These are phyloP conservation scores for Didymellaceae sp. DNA, from an alignment of 2,329 filamentous ascomycete species.

Conservation along the genomic window DNA sequence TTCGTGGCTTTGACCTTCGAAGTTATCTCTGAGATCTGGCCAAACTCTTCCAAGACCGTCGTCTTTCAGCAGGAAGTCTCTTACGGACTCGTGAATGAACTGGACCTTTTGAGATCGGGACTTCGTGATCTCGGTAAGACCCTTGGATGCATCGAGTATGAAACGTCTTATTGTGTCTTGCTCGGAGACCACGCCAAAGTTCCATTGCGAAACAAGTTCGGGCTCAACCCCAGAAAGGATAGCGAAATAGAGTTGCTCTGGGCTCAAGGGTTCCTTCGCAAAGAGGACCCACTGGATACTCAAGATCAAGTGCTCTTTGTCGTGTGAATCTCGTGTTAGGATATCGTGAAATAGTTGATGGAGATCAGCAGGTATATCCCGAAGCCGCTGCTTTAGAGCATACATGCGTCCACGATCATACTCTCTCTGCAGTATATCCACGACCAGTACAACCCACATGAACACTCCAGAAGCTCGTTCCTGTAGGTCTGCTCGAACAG, in stretches of 20 bases:
- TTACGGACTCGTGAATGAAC: conserved; percentile 42
- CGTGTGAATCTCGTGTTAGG: neutral
- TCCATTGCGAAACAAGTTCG: neutral
- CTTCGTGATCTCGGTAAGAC: conserved; percentile 25
- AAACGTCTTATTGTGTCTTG: too few relatives aligned
- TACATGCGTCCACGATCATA: conserved; percentile 39
- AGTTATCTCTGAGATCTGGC: too few relatives aligned
- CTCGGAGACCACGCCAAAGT: conserved; percentile 7
- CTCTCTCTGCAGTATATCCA: conserved; percentile 54
- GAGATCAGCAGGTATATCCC: conserved; percentile 52
- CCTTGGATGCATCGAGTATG: conserved; percentile 33
- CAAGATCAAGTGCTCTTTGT: neutral
- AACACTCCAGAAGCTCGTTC: conserved; percentile 53
- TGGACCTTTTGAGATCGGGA: conserved; percentile 28
- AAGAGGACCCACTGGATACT: neutral
- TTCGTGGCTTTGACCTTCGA: neutral
- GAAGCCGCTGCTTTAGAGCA: conserved; percentile 42
- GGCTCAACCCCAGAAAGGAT: too few relatives aligned
- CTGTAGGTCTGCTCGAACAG: conserved; percentile 27
- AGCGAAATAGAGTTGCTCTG: neutral
- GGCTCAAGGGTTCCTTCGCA: neutral
- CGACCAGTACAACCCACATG: conserved; percentile 43
- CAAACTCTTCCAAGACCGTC: conserved; percentile 29
- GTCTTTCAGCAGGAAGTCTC: conserved; percentile 51
- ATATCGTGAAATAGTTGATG: neutral